phyloP scores from a whole-genome alignment of 805 yeast species.

The Danielozyma ontarioensis region DNA sequence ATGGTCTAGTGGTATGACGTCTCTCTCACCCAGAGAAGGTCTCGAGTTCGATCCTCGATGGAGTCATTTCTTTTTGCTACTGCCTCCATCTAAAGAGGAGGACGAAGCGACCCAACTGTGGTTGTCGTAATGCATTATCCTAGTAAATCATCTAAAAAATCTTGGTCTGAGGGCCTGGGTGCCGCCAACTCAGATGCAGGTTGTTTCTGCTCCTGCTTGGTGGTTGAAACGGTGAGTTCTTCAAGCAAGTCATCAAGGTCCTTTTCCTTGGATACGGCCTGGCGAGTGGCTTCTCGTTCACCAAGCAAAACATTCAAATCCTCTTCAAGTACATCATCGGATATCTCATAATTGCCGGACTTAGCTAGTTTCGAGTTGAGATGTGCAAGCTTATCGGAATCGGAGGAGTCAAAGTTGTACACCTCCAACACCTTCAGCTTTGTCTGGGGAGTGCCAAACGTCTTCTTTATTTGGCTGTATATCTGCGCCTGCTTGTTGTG shows the following conservation, averaged over 20 bases:
- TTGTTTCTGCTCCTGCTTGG: neutral
- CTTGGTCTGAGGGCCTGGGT: no score
- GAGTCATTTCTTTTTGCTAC: conserved; percentile 6
- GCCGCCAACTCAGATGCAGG: no score
- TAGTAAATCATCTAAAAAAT: conserved; percentile 14
- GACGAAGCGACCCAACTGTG: no score
- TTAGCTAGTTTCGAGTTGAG: conserved; percentile 5
- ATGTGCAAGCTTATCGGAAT: conserved; percentile 6
- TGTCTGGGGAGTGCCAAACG: neutral
- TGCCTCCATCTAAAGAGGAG: no score
- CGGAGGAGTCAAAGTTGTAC: conserved; percentile 11
- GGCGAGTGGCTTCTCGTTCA: neutral
- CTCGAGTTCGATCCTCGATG: conserved; percentile 18
- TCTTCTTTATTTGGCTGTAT: conserved; percentile 22
- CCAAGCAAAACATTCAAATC: conserved; percentile 10
- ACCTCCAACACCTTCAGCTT: conserved; percentile 8
- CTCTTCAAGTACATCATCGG: conserved; percentile 2
- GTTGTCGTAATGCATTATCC: conserved; percentile 2
- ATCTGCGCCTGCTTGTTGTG: conserved; percentile 23
- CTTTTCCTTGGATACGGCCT: neutral
- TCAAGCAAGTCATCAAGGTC: conserved; percentile 7
- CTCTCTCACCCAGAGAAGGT: conserved; percentile 16
- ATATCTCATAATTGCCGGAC: neutral
- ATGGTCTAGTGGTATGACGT: conserved; percentile 18
- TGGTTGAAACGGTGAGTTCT: conserved; percentile 4